A percentile compares a stretch with the other conserved stretches of the same genome.
These are phyloP conservation scores for Polyrhizophydium stewartii DNA, from an alignment of 371 early-diverging fungal species.

Conservation along the genomic window DNA sequence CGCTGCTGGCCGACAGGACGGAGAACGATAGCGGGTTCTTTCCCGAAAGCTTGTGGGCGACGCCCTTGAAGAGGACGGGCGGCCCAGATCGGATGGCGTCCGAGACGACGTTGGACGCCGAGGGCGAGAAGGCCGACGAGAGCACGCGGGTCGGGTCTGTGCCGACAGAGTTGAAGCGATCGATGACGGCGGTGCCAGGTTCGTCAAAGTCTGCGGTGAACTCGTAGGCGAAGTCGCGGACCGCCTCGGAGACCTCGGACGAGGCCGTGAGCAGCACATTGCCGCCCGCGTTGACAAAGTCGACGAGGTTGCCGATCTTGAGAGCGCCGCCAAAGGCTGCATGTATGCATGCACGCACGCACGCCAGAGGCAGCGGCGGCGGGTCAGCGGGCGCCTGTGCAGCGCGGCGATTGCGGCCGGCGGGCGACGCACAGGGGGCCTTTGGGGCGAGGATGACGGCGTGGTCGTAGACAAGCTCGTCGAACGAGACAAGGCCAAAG, in stretches of 20 bases:
- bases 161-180: slow-evolving; percentile 55
- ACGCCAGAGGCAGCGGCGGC: not conserved
- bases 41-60: slow-evolving; percentile 58
- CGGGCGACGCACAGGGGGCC: slow-evolving; percentile 9
- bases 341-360: not conserved
- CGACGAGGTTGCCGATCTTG: slow-evolving; percentile 48
- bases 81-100: slow-evolving; percentile 1
- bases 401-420: not conserved
- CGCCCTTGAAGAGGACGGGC: slow-evolving; percentile 73
- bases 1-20: slow-evolving; percentile 58
- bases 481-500: slow-evolving; percentile 42
- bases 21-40: slow-evolving; percentile 60
- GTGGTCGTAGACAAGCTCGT: slow-evolving; percentile 62
- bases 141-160: slow-evolving; percentile 41
- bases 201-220: slow-evolving; percentile 83
- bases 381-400: not conserved
- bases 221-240: slow-evolving; percentile 79
- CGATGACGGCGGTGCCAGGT: slow-evolving; percentile 59
- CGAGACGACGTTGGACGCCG: slow-evolving; percentile 10
- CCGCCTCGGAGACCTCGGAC: slow-evolving; percentile 54
- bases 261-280: slow-evolving; percentile 76
- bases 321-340: slow-evolving; percentile 29
- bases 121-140: slow-evolving; percentile 32
- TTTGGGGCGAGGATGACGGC: slow-evolving; percentile 61
- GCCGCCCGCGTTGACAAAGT: slow-evolving; percentile 89